Evolutionary conservation across 257 asterid species (phyloP).

Genomic region (Linderniella brevidens): DNA sequence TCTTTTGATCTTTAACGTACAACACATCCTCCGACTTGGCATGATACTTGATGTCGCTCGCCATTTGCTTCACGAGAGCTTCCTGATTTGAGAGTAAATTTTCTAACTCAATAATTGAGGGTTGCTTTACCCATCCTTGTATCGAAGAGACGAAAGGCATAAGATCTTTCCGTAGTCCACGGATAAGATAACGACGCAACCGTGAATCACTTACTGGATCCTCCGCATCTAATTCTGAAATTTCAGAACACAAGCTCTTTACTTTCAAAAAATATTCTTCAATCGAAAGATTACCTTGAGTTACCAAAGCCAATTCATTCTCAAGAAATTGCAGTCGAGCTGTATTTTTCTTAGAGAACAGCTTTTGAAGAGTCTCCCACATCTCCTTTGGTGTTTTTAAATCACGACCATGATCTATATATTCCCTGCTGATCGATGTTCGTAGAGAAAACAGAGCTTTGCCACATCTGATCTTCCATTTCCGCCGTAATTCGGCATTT

Average conservation of each 20-base stretch:
- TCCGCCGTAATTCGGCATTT: constrained; percentile 6
- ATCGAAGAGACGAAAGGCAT: constrained; percentile 5
- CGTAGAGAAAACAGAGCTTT: constrained; percentile 12
- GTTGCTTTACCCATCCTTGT: constrained; percentile 11
- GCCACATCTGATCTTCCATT: constrained; percentile 12
- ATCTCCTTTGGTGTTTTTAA: constrained; percentile 6
- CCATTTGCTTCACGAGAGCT: constrained; percentile 11
- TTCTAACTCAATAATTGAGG: constrained; percentile 6
- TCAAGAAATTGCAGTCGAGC: constrained; percentile 2
- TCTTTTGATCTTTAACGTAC: too few relatives aligned
- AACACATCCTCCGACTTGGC: too few relatives aligned
- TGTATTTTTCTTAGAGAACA: constrained; percentile 9
- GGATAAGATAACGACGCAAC: constrained; percentile 3
- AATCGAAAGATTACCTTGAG: constrained; percentile 7
- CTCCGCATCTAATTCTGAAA: constrained; percentile 3
- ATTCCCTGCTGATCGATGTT: constrained; percentile 5
- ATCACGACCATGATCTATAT: constrained; percentile 9
- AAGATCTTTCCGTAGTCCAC: constrained; percentile 4
- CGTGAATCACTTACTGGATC: not conserved
- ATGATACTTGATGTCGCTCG: too few relatives aligned
- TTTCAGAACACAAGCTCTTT: constrained; percentile 9
- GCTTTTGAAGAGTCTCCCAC: constrained; percentile 12
- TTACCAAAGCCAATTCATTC: constrained; percentile 7
- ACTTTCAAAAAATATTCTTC: constrained; percentile 9
- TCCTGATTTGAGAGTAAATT: constrained; percentile 12